Evolutionary conservation across 768 basidiomycete species (phyloP), one percentile per base, ranked within the genome.

Genomic region (Kwoniella bestiolae): DNA sequence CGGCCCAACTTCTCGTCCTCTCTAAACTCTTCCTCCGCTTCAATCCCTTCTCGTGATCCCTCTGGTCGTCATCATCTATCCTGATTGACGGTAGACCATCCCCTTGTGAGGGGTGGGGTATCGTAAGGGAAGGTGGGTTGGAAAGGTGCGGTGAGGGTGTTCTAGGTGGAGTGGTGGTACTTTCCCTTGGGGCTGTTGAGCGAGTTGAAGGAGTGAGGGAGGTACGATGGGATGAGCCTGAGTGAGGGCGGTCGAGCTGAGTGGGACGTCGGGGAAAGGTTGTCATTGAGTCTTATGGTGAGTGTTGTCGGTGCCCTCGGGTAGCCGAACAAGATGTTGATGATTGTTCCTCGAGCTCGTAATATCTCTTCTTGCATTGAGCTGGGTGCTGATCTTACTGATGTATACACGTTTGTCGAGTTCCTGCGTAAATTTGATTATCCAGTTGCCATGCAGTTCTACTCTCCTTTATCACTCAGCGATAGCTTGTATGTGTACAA

Each of bases 1-100:
- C 64, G 5, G 73, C 71, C 73, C 73, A 75, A 16, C 25, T 66
- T 25, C 64, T 31, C 4, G 73, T 72, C 46, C 73, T 28, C 35
- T 70, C 71, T 2, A 58, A n/a, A 44, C 69, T 75, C 16, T 46
- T 68, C 55, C 26, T 47, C 18, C 34, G 47, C 38, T 5, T 51
- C 16, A 41, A 18, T n/a, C n/a, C 12, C 38, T 52, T 26, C 32
- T 35, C 28, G 47, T 16, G 25, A 49, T 3, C 44, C n/a, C 28
- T 34, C 23, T 47, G 14, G 21, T 29, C 45, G 9, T 44, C 57
- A 41, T 57, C 26, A 12, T 44, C 46, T 60, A 60, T 60, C 5
- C 47, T 34, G 45, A 60, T 60, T 1, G 58, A 60, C 5, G 58
- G 58, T 18, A 60, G 34, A 5, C 0, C 6, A n/a, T 55, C 5